phyloP scores from a whole-genome alignment of 257 asterid species.

The Ajuga chamaepitys region DNA sequence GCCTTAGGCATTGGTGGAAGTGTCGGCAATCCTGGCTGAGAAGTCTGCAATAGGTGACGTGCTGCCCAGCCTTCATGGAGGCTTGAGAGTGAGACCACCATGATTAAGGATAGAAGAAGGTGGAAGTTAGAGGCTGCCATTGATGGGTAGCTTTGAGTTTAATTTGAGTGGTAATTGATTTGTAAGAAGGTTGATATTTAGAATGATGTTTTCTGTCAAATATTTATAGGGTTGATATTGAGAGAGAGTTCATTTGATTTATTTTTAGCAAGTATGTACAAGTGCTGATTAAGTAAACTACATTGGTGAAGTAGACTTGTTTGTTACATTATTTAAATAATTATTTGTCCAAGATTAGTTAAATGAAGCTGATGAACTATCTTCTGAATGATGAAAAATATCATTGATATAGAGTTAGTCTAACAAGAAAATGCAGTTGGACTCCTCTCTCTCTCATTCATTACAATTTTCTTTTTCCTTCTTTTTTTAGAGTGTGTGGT shows the following conservation, averaged over 20 bases:
- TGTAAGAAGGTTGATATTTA: neutral
- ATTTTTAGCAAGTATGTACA: neutral
- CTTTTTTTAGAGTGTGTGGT: no score
- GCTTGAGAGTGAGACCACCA: conserved; percentile 14
- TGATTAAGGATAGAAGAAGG: conserved; percentile 8
- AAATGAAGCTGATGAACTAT: neutral
- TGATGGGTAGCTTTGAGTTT: conserved; percentile 2
- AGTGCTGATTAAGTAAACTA: no score
- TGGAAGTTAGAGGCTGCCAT: conserved; percentile 21
- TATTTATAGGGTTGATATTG: conserved; percentile 17
- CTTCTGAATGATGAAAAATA: neutral
- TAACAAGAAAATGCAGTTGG: neutral
- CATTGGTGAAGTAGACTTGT: neutral
- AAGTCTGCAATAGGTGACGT: conserved; percentile 21
- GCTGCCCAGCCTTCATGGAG: conserved; percentile 14
- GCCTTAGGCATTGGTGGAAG: conserved; percentile 19
- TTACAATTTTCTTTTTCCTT: no score
- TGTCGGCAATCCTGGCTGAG: conserved; percentile 21
- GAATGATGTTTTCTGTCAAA: neutral
- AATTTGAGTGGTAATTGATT: neutral
- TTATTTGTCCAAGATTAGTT: neutral
- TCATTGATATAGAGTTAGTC: neutral
- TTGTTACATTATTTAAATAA: neutral
- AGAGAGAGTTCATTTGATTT: neutral
- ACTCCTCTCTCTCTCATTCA: no score